These are phyloP conservation scores for Melastoma candidum DNA, from an alignment of 441 rosid species.

Conservation along the genomic window DNA sequence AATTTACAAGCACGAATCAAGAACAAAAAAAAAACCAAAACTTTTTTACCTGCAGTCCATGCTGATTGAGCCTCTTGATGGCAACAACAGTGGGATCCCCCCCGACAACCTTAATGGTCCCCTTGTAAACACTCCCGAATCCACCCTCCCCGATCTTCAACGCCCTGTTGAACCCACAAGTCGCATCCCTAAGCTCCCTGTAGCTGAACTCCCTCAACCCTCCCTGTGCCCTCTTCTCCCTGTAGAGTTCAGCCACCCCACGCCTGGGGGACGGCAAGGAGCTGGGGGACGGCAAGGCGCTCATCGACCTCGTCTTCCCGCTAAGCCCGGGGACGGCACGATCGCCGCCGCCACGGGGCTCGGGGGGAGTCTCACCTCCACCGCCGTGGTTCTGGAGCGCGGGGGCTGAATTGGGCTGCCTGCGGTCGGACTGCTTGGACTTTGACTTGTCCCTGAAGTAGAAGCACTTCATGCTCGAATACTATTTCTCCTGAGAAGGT, in stretches of 20 bases:
- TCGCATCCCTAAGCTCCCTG: slow-evolving; percentile 36
- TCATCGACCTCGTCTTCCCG: slow-evolving; percentile 17
- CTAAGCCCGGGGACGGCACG: slow-evolving; percentile 2
- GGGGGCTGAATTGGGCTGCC: slow-evolving; percentile 5
- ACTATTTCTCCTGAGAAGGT: neutral
- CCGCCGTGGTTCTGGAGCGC: neutral
- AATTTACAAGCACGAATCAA: too few relatives aligned
- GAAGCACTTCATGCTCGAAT: slow-evolving; percentile 32
- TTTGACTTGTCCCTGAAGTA: slow-evolving; percentile 37
- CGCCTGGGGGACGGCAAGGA: slow-evolving; percentile 30
- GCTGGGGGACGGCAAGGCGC: slow-evolving; percentile 27
- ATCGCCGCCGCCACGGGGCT: neutral
- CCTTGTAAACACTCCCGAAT: slow-evolving; percentile 47
- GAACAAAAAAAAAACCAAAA: too few relatives aligned
- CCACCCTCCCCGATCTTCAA: slow-evolving; percentile 50
- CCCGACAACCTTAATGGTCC: slow-evolving; percentile 21
- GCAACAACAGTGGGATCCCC: slow-evolving; percentile 30
- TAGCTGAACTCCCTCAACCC: slow-evolving; percentile 29
- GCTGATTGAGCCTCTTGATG: slow-evolving; percentile 41
- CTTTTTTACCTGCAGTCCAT: slow-evolving; percentile 32
- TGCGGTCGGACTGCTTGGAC: slow-evolving; percentile 5
- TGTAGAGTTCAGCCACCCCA: slow-evolving; percentile 34
- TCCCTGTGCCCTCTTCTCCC: slow-evolving; percentile 18
- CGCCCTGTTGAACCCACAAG: slow-evolving; percentile 30
- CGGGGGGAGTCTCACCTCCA: too few relatives aligned